phyloP scores from a whole-genome alignment of 2,329 filamentous ascomycete genomes.

The Thelonectria rubi region DNA sequence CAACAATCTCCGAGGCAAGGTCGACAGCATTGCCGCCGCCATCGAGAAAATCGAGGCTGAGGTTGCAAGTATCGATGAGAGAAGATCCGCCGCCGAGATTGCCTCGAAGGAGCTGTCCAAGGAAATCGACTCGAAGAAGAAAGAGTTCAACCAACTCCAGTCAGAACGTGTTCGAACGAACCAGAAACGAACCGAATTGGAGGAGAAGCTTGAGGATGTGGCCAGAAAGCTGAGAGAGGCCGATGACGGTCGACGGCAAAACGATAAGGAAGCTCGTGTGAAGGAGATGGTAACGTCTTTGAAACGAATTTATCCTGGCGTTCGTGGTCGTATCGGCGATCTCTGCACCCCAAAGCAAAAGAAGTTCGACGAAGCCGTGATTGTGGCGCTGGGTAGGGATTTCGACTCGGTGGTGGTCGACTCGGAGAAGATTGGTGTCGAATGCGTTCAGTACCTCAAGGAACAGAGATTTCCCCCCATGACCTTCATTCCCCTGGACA shows the following conservation, averaged over 20 bases:
- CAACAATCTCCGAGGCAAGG: slow-evolving; percentile 86
- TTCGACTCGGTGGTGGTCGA: slow-evolving; percentile 97
- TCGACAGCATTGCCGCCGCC: slow-evolving; percentile 79
- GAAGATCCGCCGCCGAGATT: slow-evolving; percentile 69
- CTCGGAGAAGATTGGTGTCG: slow-evolving; percentile 90
- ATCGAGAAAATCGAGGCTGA: slow-evolving; percentile 80
- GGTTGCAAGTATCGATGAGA: slow-evolving; percentile 72
- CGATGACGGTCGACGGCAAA: slow-evolving; percentile 85
- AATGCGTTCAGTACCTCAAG: slow-evolving; percentile 94
- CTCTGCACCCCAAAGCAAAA: slow-evolving; percentile 97
- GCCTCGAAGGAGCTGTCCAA: slow-evolving; percentile 73
- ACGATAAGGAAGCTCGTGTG: slow-evolving; percentile 78
- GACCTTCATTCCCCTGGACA: slow-evolving; percentile 96
- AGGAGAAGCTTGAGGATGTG: slow-evolving; percentile 88
- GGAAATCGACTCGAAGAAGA: slow-evolving; percentile 89
- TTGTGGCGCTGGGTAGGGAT: slow-evolving; percentile 88
- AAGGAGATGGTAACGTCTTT: slow-evolving; percentile 87
- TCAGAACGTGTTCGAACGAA: slow-evolving; percentile 85
- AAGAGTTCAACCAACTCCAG: slow-evolving; percentile 84
- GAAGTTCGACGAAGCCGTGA: slow-evolving; percentile 93
- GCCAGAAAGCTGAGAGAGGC: slow-evolving; percentile 84
- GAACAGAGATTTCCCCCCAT: slow-evolving; percentile 87
- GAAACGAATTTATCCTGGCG: slow-evolving; percentile 90
- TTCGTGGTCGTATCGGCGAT: slow-evolving; percentile 88
- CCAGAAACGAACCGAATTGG: slow-evolving; percentile 85